Evolutionary conservation across 1,284 basidiomycete genomes (phyloP).

Genomic region (Cystobasidium sp.): DNA sequence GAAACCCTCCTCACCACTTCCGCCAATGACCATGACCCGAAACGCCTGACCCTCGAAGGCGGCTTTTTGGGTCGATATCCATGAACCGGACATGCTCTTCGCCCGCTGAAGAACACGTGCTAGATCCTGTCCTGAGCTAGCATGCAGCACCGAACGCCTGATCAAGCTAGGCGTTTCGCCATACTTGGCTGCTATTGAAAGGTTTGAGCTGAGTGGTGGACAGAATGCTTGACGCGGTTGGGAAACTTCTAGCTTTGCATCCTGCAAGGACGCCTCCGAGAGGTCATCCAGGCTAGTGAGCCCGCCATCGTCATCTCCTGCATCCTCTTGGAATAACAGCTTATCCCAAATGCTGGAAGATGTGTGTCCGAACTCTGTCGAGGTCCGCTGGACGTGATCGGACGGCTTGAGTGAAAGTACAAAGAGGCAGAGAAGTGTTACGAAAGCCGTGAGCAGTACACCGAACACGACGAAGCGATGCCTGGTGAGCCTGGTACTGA

Average conservation of each 20-base stretch:
- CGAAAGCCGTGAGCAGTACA: neutral
- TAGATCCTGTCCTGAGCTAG: slow-evolving; percentile 9
- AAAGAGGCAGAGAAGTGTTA: neutral
- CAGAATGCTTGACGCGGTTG: slow-evolving; percentile 3
- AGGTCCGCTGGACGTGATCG: slow-evolving; percentile 2
- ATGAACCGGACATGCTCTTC: neutral
- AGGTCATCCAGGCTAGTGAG: neutral
- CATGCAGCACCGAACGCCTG: neutral
- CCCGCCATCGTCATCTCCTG: neutral
- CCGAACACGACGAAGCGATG: neutral
- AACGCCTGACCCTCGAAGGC: slow-evolving; percentile 46
- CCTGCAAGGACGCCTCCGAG: neutral
- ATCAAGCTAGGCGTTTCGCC: neutral
- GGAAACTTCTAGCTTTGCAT: neutral
- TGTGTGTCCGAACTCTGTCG: neutral
- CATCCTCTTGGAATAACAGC: slow-evolving; percentile 11
- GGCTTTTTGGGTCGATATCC: neutral
- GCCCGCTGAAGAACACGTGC: neutral
- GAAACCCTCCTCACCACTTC: slow-evolving; percentile 43
- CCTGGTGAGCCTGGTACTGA: neutral
- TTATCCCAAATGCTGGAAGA: neutral
- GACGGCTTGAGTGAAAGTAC: neutral
- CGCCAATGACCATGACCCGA: slow-evolving; percentile 47
- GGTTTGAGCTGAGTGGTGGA: neutral
- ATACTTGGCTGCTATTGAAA: slow-evolving; percentile 7